These are phyloP conservation scores for Aspergillus aculeatinus DNA, from an alignment of 2,329 filamentous ascomycete species.

Conservation along the genomic window DNA sequence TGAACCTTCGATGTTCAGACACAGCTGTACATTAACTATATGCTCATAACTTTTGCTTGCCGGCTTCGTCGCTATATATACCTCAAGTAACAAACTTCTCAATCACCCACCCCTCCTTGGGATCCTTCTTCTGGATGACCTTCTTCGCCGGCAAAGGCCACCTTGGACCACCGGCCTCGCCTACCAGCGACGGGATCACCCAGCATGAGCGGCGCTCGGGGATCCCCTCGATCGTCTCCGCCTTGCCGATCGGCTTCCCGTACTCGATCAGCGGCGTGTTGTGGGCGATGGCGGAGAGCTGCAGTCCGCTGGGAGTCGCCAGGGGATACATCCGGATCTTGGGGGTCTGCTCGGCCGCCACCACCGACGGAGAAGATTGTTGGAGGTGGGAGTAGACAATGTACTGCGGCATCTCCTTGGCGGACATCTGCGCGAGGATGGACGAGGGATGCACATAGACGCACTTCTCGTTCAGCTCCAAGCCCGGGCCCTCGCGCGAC, in stretches of 20 bases:
- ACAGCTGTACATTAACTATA: not conserved
- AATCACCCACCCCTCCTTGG: slow-evolving; percentile 72
- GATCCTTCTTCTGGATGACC: slow-evolving; percentile 74
- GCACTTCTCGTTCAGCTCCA: slow-evolving; percentile 58
- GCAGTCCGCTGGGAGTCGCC: slow-evolving; percentile 71
- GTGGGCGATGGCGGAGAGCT: slow-evolving; percentile 75
- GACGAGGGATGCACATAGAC: slow-evolving; percentile 90
- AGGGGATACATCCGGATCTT: slow-evolving; percentile 87
- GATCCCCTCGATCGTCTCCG: slow-evolving; percentile 51
- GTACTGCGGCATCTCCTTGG: slow-evolving; percentile 78
- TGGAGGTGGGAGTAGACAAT: slow-evolving; percentile 87
- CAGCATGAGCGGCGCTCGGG: slow-evolving; percentile 69
- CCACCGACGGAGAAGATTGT: slow-evolving; percentile 56
- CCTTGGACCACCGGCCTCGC: slow-evolving; percentile 65
- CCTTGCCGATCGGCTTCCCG: slow-evolving; percentile 88
- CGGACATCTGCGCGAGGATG: slow-evolving; percentile 67
- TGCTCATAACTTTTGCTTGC: slow-evolving; percentile 1
- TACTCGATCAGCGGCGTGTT: slow-evolving; percentile 81
- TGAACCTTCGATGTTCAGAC: not conserved
- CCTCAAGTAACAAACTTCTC: slow-evolving; percentile 50
- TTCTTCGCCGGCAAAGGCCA: slow-evolving; percentile 87
- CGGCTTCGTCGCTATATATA: slow-evolving; percentile 18
- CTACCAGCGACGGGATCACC: slow-evolving; percentile 76
- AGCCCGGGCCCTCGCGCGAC: slow-evolving; percentile 49
- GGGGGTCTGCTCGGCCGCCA: slow-evolving; percentile 55